Evolutionary conservation across 345 rosid species (phyloP).

Genomic region (Heritiera littoralis): DNA sequence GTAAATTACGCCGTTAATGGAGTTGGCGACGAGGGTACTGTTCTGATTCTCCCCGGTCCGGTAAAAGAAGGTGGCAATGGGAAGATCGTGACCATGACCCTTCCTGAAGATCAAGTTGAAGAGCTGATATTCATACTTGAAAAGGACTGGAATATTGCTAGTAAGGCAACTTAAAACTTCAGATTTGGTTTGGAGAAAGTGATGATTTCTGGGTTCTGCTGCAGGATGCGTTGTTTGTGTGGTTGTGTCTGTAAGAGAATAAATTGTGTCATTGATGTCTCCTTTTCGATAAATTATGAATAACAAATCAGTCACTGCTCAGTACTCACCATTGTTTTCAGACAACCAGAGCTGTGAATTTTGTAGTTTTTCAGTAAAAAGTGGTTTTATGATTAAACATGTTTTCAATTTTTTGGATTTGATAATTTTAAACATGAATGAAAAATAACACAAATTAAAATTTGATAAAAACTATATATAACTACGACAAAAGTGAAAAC

Average conservation of each 20-base stretch:
- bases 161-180: neutral
- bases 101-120: slow-evolving; percentile 44
- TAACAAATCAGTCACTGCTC: neutral
- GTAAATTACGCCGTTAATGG: slow-evolving; percentile 54
- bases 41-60: slow-evolving; percentile 44
- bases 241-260: neutral
- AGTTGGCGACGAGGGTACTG: slow-evolving; percentile 63
- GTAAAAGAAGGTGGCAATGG: slow-evolving; percentile 26
- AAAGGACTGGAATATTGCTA: slow-evolving; percentile 22
- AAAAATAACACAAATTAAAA: too few species aligned
- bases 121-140: slow-evolving; percentile 40
- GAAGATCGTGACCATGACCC: slow-evolving; percentile 37
- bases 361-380: too few species aligned
- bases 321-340: too few species aligned
- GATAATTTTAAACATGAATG: too few species aligned
- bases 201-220: neutral
- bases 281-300: neutral
- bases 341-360: too few species aligned
- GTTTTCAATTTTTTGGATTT: too few species aligned
- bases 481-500: too few species aligned
- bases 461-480: too few species aligned
- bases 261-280: neutral
- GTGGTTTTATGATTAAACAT: neutral
- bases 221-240: neutral
- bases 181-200: neutral